These are phyloP conservation scores for Puccinia polysora DNA, from an alignment of 1,284 basidiomycete genomes.

Conservation along the genomic window DNA sequence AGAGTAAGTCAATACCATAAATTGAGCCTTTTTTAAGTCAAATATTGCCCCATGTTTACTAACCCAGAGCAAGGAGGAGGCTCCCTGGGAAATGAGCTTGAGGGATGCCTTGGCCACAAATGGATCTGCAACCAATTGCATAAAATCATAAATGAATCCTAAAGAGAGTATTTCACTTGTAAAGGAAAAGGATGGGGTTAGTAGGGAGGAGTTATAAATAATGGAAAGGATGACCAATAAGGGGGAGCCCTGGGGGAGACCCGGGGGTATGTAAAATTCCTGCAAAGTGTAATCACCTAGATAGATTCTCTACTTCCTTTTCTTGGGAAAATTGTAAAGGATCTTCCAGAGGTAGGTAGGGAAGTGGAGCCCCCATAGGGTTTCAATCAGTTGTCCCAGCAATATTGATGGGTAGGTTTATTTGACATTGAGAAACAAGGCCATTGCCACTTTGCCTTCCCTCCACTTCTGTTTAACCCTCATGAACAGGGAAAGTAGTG, in stretches of 20 bases:
- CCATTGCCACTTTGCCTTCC: background rate
- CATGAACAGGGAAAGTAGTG: background rate
- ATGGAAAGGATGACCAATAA: too few species aligned
- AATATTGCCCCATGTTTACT: slow-evolving; percentile 1
- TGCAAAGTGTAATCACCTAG: background rate
- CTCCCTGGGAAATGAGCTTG: background rate
- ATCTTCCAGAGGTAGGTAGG: background rate
- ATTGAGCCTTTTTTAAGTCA: background rate
- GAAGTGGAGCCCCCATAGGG: background rate
- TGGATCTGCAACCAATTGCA: background rate
- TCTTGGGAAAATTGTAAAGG: background rate
- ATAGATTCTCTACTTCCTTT: background rate
- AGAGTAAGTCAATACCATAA: background rate
- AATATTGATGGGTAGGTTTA: background rate
- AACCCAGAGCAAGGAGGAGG: background rate
- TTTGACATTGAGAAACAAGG: too few species aligned
- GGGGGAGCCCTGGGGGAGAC: background rate
- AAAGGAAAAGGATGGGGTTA: background rate
- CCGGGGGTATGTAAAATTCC: background rate
- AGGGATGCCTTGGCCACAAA: background rate
- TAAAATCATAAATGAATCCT: slow-evolving; percentile 2
- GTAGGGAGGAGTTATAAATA: too few species aligned
- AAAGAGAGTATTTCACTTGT: background rate
- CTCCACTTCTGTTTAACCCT: background rate
- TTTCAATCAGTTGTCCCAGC: background rate